These are phyloP conservation scores for Puccinia coronata DNA, from an alignment of 1,284 basidiomycete species.

Conservation along the genomic window DNA sequence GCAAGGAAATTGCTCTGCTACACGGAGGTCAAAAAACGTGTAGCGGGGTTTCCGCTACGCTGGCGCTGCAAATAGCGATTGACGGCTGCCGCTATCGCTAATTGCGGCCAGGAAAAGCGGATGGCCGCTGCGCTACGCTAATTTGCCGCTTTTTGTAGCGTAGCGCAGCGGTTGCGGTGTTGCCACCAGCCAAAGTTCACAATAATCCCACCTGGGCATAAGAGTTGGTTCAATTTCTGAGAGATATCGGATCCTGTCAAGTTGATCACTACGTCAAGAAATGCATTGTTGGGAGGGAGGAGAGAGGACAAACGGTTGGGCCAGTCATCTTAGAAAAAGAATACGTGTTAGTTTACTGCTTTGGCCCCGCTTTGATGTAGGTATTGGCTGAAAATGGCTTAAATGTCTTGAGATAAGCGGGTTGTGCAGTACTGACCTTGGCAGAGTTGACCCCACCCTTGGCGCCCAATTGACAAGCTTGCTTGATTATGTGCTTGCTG, in stretches of 20 bases:
- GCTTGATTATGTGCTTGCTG: conserved; percentile 21
- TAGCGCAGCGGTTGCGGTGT: too few relatives aligned
- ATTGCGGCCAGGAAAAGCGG: too few relatives aligned
- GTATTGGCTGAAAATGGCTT: neutral
- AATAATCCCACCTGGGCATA: conserved; percentile 26
- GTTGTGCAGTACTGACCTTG: conserved; percentile 15
- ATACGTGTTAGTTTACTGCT: neutral
- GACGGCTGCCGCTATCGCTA: too few relatives aligned
- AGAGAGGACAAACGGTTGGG: neutral
- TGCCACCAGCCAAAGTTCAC: conserved; percentile 47
- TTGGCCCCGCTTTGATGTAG: neutral
- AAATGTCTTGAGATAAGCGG: neutral
- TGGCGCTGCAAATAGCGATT: too few relatives aligned
- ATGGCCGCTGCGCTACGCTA: too few relatives aligned
- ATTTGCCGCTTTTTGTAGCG: too few relatives aligned
- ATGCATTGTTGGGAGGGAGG: conserved; percentile 9
- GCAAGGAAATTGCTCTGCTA: too few relatives aligned
- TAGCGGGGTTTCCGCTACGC: too few relatives aligned
- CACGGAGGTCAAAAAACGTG: too few relatives aligned
- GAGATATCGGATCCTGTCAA: conserved; percentile 36
- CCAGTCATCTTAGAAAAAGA: conserved; percentile 26
- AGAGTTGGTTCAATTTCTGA: conserved; percentile 20
- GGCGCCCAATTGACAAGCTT: conserved; percentile 27
- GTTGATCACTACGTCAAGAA: conserved; percentile 38
- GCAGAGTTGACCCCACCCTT: conserved; percentile 41